Conservation (phyloP, 352 stramenopile genomes). For the Pythium pectinolyticum region DNA sequence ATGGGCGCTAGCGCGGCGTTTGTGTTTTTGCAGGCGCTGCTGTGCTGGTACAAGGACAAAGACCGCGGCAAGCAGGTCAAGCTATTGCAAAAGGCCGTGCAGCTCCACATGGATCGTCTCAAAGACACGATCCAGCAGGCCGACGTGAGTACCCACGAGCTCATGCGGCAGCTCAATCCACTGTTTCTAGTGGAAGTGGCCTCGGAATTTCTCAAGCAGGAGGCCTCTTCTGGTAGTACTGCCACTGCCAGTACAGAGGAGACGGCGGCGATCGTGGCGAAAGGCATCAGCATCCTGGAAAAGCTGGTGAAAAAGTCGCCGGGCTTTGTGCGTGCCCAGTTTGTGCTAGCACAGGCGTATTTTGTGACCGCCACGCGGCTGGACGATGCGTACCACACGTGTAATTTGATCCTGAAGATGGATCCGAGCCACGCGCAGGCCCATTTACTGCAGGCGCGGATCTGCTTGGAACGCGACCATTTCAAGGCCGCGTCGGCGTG, state of each 20-base stretch:
- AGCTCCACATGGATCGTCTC: slow-evolving; percentile 83
- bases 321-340: slow-evolving; percentile 82
- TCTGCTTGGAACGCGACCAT: slow-evolving; percentile 80
- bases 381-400: slow-evolving; percentile 80
- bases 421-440: slow-evolving; percentile 69
- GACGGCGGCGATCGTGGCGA: slow-evolving; percentile 25
- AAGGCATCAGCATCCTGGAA: slow-evolving; percentile 79
- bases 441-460: slow-evolving; percentile 82
- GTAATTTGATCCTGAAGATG: slow-evolving; percentile 79
- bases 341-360: slow-evolving; percentile 80
- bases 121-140: slow-evolving; percentile 61
- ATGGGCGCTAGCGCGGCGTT: slow-evolving; percentile 79
- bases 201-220: slow-evolving; percentile 69
- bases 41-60: slow-evolving; percentile 80
- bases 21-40: slow-evolving; percentile 81
- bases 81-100: slow-evolving; percentile 70
- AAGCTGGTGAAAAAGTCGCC: slow-evolving; percentile 83
- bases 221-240: slow-evolving; percentile 24
- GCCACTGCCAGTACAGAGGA: slow-evolving; percentile 6
- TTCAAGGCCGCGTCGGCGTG: slow-evolving; percentile 63
- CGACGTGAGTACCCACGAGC: slow-evolving; percentile 70
- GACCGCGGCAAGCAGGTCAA: slow-evolving; percentile 69
- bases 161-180: slow-evolving; percentile 82
- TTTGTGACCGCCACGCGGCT: slow-evolving; percentile 65
- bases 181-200: slow-evolving; percentile 89